A percentile compares a stretch with the other conserved stretches of the same genome.
These are phyloP conservation scores for Ustilago cynodontis DNA, from an alignment of 1,284 basidiomycete genomes.

Conservation along the genomic window DNA sequence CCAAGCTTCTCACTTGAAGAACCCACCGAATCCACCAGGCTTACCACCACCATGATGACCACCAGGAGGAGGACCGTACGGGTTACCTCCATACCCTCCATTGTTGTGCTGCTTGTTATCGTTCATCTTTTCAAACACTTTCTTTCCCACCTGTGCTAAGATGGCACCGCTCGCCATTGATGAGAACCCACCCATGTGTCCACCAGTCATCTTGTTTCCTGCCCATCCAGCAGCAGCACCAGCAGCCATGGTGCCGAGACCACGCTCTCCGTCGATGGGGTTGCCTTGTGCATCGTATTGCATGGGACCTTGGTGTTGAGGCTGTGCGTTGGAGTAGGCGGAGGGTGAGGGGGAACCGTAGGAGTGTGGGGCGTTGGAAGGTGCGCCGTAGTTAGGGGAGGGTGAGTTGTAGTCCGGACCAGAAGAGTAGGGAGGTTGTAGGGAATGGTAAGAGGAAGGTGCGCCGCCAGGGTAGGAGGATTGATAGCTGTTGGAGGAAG, in stretches of 20 bases:
- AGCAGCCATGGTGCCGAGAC: constrained; percentile 61
- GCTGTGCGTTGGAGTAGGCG: constrained; percentile 17
- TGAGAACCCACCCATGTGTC: constrained; percentile 46
- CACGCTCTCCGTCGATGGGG: constrained; percentile 58
- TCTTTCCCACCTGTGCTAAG: constrained; percentile 60
- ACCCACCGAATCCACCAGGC: constrained; percentile 31
- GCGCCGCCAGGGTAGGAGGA: constrained; percentile 28
- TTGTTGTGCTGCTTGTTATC: constrained; percentile 43
- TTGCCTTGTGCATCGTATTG: constrained; percentile 62
- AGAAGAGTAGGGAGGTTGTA: constrained; percentile 19
- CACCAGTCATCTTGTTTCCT: constrained; percentile 58
- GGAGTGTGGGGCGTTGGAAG: background rate
- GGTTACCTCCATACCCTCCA: constrained; percentile 18
- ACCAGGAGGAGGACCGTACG: constrained; percentile 26
- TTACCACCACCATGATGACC: constrained; percentile 24
- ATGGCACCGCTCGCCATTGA: constrained; percentile 55
- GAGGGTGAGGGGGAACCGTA: constrained; percentile 16
- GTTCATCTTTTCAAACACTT: constrained; percentile 45
- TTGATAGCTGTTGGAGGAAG: constrained; percentile 15
- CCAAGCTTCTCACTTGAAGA: constrained; percentile 31
- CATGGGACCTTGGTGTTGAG: constrained; percentile 33
- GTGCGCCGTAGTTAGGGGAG: background rate
- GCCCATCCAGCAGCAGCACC: constrained; percentile 57
- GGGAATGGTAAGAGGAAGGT: constrained; percentile 9
- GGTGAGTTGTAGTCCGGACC: constrained; percentile 28